Percentiles rank a stretch among this genome's conserved stretches.
Conservation (phyloP, 2,329 filamentous ascomycete genomes). For the Fusarium albidum region DNA sequence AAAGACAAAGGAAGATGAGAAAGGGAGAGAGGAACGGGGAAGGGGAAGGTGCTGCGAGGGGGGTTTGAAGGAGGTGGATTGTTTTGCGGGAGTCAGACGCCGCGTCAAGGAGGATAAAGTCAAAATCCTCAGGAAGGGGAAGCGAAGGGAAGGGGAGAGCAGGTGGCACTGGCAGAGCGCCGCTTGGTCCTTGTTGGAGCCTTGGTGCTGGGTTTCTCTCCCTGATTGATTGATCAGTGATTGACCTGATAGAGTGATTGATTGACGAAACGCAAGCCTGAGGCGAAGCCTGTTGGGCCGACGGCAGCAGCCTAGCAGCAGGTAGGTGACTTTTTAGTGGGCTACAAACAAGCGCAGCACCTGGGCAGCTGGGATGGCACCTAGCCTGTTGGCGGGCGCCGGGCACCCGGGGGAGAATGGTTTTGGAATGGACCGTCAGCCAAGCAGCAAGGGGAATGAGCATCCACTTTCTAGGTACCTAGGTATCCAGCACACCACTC, state of each 20-base stretch:
- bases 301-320: constrained; percentile 24
- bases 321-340: too few relatives aligned
- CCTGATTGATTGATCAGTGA: constrained; percentile 34
- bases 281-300: constrained; percentile 38
- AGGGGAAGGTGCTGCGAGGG: constrained; percentile 29
- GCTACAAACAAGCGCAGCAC: constrained; percentile 12
- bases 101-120: constrained; percentile 37
- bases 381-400: constrained; percentile 28
- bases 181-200: not conserved
- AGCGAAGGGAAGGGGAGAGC: constrained; percentile 27
- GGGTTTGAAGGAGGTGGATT: constrained; percentile 38
- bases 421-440: constrained; percentile 24
- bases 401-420: constrained; percentile 29
- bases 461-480: constrained; percentile 16
- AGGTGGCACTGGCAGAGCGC: constrained; percentile 30
- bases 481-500: constrained; percentile 10
- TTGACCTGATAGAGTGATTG: constrained; percentile 35
- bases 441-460: constrained; percentile 20
- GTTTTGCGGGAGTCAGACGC: constrained; percentile 42
- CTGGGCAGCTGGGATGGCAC: constrained; percentile 2
- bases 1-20: constrained; percentile 40
- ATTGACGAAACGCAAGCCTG: constrained; percentile 37
- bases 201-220: constrained; percentile 29
- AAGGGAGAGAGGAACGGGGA: constrained; percentile 34
- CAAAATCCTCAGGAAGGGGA: constrained; percentile 32